A percentile compares a stretch with the other conserved stretches of the same genome.
Evolutionary conservation across 164 flowering plant species (phyloP).

Genomic region (Stephania yunnanensis): DNA sequence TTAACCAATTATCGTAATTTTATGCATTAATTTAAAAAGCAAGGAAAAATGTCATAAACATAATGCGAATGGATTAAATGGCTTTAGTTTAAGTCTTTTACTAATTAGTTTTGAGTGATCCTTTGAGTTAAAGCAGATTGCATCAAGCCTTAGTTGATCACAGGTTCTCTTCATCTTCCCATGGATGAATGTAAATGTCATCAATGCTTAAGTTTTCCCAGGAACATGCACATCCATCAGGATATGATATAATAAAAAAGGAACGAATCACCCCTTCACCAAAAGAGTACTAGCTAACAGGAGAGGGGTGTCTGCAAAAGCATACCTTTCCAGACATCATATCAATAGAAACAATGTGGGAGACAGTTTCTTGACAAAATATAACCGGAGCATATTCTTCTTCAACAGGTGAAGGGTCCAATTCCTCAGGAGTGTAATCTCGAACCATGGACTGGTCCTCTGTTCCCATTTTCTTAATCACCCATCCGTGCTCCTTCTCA

Average conservation of each 20-base stretch:
- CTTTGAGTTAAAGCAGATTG: background rate
- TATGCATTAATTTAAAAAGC: no score
- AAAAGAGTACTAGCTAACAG: background rate
- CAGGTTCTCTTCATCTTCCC: background rate
- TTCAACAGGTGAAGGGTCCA: conserved; percentile 72
- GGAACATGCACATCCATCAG: no score
- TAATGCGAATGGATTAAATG: no score
- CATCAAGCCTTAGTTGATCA: background rate
- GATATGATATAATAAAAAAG: no score
- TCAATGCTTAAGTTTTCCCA: no score
- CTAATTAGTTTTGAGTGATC: no score
- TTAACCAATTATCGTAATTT: no score
- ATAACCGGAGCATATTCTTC: conserved; percentile 99
- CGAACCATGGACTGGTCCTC: conserved; percentile 77
- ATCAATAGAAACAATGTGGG: conserved; percentile 92
- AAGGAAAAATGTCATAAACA: no score
- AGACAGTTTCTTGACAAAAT: conserved; percentile 82
- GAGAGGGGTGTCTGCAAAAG: background rate
- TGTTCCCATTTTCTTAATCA: conserved; percentile 84
- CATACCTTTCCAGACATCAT: conserved; percentile 98
- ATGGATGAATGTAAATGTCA: no score
- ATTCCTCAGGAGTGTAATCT: conserved; percentile 61
- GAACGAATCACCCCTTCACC: no score
- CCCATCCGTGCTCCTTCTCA: conserved; percentile 81
- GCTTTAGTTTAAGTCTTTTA: no score